Evolutionary conservation across 1,284 basidiomycete species (phyloP).

Genomic region (Apiotrichum veenhuisii): DNA sequence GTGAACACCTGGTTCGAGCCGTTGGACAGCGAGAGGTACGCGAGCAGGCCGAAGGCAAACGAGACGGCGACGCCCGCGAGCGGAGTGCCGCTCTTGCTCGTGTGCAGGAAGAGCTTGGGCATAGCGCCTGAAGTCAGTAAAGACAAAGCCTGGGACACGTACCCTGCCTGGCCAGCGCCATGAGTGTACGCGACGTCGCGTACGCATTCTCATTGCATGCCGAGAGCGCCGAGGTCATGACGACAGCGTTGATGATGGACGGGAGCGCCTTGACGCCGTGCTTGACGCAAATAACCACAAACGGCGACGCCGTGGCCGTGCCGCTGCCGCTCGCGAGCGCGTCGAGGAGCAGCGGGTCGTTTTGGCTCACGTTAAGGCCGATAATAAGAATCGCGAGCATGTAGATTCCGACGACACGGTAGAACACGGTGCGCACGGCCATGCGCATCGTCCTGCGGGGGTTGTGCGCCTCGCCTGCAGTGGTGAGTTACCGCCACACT

Average conservation of each 20-base stretch:
- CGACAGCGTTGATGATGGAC: constrained; percentile 62
- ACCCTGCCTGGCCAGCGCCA: constrained; percentile 54
- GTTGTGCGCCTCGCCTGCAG: constrained; percentile 53
- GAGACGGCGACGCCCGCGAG: constrained; percentile 58
- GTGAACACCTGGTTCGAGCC: constrained; percentile 63
- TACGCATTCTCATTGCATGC: constrained; percentile 55
- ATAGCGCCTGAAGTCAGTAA: too few species aligned
- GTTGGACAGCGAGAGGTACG: constrained; percentile 54
- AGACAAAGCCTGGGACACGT: too few species aligned
- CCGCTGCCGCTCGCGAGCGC: constrained; percentile 54
- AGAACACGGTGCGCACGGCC: constrained; percentile 57
- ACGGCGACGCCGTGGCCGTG: constrained; percentile 71
- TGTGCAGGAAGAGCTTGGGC: constrained; percentile 55
- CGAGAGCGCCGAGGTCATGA: constrained; percentile 56
- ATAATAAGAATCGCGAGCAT: constrained; percentile 34
- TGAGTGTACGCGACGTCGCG: constrained; percentile 52
- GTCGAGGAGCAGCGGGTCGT: constrained; percentile 48
- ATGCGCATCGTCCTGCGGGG: constrained; percentile 67
- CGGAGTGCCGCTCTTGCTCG: constrained; percentile 65
- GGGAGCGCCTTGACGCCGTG: constrained; percentile 72
- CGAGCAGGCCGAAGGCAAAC: constrained; percentile 59
- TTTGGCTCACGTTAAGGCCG: constrained; percentile 5
- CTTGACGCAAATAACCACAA: constrained; percentile 64
- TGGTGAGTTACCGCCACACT: too few species aligned
- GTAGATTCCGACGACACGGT: constrained; percentile 66